Conservation (phyloP, 2,329 filamentous ascomycete species). For the Xylogone sp. region DNA sequence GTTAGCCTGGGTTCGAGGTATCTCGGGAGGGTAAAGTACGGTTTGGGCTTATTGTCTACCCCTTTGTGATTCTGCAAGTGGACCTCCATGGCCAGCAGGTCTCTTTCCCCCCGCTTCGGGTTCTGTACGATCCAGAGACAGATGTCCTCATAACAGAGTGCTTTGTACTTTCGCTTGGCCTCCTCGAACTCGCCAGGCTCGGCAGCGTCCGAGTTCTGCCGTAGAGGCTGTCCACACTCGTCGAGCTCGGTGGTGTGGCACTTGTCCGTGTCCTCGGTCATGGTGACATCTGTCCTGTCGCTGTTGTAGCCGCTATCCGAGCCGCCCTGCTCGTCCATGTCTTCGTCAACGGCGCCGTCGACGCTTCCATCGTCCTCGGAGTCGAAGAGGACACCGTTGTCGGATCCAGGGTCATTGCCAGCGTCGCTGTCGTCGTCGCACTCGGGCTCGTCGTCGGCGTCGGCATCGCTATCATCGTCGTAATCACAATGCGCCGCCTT, state of each 20-base stretch:
- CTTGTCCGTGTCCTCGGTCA: slow-evolving; percentile 8
- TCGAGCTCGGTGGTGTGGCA: slow-evolving; percentile 7
- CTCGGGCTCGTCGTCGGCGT: slow-evolving; percentile 1
- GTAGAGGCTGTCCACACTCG: slow-evolving; percentile 5
- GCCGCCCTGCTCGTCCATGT: background rate
- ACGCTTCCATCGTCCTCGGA: slow-evolving; percentile 3
- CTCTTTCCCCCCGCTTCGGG: too few species aligned
- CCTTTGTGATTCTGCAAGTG: too few species aligned
- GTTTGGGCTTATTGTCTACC: too few species aligned
- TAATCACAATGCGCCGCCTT: too few species aligned
- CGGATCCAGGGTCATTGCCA: slow-evolving; percentile 1
- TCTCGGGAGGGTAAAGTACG: too few species aligned
- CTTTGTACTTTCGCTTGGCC: too few species aligned
- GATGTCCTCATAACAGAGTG: too few species aligned
- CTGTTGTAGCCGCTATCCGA: slow-evolving; percentile 10
- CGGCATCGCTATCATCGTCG: background rate
- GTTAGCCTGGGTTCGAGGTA: too few species aligned
- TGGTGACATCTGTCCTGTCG: slow-evolving; percentile 8
- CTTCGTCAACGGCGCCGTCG: slow-evolving; percentile 3
- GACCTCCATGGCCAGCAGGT: too few species aligned
- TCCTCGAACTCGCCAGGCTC: slow-evolving; percentile 8
- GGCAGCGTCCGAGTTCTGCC: slow-evolving; percentile 5
- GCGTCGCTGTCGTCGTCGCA: slow-evolving; percentile 7
- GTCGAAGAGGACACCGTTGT: slow-evolving; percentile 2
- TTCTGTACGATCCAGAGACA: too few species aligned